phyloP scores from a whole-genome alignment of 805 yeast species.

The Sugiyamaella qingdaonensis region DNA sequence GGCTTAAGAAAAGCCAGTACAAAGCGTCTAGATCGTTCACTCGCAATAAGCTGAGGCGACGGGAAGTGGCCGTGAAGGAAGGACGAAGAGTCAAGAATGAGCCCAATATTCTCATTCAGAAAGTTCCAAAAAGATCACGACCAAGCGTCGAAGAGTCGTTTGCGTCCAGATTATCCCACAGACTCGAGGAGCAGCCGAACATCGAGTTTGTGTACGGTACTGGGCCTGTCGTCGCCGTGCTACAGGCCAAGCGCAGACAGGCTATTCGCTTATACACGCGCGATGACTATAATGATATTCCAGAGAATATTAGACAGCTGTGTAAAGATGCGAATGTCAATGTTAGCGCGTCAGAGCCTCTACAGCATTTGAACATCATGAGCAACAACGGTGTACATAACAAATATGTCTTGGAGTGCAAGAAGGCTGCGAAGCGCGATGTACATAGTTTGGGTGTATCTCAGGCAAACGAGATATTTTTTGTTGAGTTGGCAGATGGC shows the following conservation, averaged over 20 bases:
- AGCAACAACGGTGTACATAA: conserved; percentile 74
- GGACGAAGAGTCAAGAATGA: conserved; percentile 3
- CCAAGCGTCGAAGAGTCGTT: conserved; percentile 36
- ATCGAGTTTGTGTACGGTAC: conserved; percentile 72
- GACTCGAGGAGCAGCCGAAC: conserved; percentile 18
- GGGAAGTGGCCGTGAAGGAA: conserved; percentile 5
- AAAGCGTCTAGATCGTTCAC: conserved; percentile 13
- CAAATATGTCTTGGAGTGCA: conserved; percentile 69
- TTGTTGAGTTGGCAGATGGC: background rate
- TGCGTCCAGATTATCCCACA: conserved; percentile 23
- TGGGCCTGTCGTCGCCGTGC: conserved; percentile 68
- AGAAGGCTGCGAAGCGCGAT: conserved; percentile 19
- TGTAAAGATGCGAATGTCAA: conserved; percentile 40
- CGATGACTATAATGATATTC: conserved; percentile 33
- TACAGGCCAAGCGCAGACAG: conserved; percentile 51
- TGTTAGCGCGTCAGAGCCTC: conserved; percentile 17
- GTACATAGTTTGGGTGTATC: background rate
- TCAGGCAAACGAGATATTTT: background rate
- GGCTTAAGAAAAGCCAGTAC: conserved; percentile 12
- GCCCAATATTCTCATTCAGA: conserved; percentile 11
- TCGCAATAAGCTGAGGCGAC: conserved; percentile 15
- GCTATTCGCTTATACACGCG: conserved; percentile 50
- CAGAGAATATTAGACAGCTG: conserved; percentile 42
- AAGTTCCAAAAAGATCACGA: background rate
- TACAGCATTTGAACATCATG: conserved; percentile 53